A percentile compares a stretch with the other conserved stretches of the same genome.
Conservation (phyloP, 2,329 filamentous ascomycete species). For the Atkinsonella hypoxylon region DNA sequence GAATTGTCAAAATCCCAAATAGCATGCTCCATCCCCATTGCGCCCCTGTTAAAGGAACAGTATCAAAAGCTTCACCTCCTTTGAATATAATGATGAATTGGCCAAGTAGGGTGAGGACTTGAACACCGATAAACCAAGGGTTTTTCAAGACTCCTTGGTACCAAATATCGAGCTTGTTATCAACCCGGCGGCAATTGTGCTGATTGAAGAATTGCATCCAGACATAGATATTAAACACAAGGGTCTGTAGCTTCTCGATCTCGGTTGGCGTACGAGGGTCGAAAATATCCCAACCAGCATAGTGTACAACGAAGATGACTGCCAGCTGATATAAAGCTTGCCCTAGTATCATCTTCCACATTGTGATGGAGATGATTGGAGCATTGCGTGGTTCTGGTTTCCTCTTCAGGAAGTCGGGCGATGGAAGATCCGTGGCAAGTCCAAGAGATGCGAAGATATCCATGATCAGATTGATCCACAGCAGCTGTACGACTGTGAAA, state of each 20-base stretch:
- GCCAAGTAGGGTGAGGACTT: constrained; percentile 53
- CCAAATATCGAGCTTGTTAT: constrained; percentile 68
- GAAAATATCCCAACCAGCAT: constrained; percentile 45
- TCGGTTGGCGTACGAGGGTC: constrained; percentile 31
- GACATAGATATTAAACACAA: constrained; percentile 78
- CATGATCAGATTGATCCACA: constrained; percentile 61
- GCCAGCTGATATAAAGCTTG: constrained; percentile 66
- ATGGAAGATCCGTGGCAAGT: constrained; percentile 48
- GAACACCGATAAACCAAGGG: constrained; percentile 62
- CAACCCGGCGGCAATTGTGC: constrained; percentile 65
- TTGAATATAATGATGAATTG: constrained; percentile 63
- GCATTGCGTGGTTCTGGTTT: constrained; percentile 66
- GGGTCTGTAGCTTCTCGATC: constrained; percentile 37
- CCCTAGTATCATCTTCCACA: constrained; percentile 87
- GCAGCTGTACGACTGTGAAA: constrained; percentile 50
- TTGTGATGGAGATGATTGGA: constrained; percentile 59
- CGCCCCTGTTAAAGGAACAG: constrained; percentile 44
- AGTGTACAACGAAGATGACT: constrained; percentile 47
- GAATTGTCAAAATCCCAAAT: constrained; percentile 55
- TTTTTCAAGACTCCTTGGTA: constrained; percentile 67
- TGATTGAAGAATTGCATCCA: constrained; percentile 90
- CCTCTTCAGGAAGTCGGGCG: constrained; percentile 42
- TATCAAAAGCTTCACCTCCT: constrained; percentile 55
- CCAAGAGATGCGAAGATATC: constrained; percentile 56
- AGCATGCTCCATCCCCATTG: constrained; percentile 63